Evolutionary conservation across 2,329 filamentous ascomycete genomes (phyloP).

Genomic region (Zymoseptoria ardabiliae): DNA sequence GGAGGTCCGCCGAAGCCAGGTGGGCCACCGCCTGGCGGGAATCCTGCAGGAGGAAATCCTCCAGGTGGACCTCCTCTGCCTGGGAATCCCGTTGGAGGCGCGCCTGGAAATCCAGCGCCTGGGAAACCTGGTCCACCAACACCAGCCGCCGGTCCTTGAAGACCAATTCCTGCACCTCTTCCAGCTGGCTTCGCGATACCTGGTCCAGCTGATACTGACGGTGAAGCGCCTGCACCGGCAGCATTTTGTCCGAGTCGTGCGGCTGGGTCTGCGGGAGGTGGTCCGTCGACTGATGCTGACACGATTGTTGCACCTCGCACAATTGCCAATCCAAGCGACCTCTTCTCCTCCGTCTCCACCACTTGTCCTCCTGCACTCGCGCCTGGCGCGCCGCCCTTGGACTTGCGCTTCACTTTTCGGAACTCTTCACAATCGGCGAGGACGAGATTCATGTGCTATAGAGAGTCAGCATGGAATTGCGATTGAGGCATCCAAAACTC

Average conservation of each 20-base stretch:
- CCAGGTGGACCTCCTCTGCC: constrained; percentile 32
- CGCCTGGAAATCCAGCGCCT: constrained; percentile 38
- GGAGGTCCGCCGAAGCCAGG: constrained; percentile 29
- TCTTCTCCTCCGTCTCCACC: constrained; percentile 90
- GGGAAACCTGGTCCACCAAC: constrained; percentile 70
- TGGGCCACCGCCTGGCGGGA: constrained; percentile 25
- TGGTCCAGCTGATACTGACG: constrained; percentile 71
- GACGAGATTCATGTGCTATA: constrained; percentile 96
- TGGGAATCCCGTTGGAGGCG: constrained; percentile 27
- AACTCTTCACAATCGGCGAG: constrained; percentile 98
- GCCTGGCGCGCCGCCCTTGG: constrained; percentile 58
- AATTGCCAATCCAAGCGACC: constrained; percentile 90
- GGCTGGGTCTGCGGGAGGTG: constrained; percentile 87
- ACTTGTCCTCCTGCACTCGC: constrained; percentile 45
- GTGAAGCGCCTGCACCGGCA: constrained; percentile 52
- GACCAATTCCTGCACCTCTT: constrained; percentile 65
- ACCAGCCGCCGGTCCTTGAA: constrained; percentile 83
- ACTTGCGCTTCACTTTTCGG: constrained; percentile 79
- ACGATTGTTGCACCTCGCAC: constrained; percentile 92
- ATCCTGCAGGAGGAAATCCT: constrained; percentile 15
- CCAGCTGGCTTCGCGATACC: constrained; percentile 89
- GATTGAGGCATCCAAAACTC: not conserved
- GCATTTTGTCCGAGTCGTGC: constrained; percentile 75
- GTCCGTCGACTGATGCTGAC: constrained; percentile 89
- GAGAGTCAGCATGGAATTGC: constrained; percentile 15